Evolutionary conservation across 2,329 filamentous ascomycete species (phyloP), one percentile per base, ranked within the genome.

Genomic region (Xylariaceae sp.): DNA sequence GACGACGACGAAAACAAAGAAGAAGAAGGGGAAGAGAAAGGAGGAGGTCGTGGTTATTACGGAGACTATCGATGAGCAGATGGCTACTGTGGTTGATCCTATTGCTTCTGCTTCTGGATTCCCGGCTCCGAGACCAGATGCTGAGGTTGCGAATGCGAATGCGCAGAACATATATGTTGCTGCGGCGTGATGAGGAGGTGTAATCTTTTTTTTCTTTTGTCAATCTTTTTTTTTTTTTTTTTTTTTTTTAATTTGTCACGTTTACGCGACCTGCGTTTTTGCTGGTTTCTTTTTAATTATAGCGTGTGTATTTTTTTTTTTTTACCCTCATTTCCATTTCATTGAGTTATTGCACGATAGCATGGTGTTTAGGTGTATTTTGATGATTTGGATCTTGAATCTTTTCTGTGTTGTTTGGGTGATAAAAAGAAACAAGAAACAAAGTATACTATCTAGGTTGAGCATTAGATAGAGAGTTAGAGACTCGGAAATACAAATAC

Each of bases 51-150:
- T 60, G 31, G 51, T 50, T 6, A 19, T 19, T 19, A 19, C 19
- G 19, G 57, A 55, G 44, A 66, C 31, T 12, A 63, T 47, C 1
- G 67, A 65, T 35, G 58, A 61, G 12, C 62, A 63, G 26, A 72
- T 73, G 68, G 70, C 70, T 29, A 62, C 59, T 6, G 67, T 70
- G 27, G 68, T 73, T 11, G 72, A 73, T 56, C 70, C 70, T 2
- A 50, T 52, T 30, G 54, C 39, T 42, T 49, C 57, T 3, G 39
- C 32, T 11, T 42, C 55, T 29, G 31, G 31, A 5, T 45, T 31
- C 3, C 11, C 43, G 4, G 6, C 30, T n/a, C 29, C 19, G 19
- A 19, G 29, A 12, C 43, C 11, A 2, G 53, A 55, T 9, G 3
- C 34, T 1, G 51, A 50, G 5, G 47, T 42, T 1, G 54, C 34